Conservation (phyloP, 2,329 filamentous ascomycete genomes). For the Colletotrichum lindemuthianum region DNA sequence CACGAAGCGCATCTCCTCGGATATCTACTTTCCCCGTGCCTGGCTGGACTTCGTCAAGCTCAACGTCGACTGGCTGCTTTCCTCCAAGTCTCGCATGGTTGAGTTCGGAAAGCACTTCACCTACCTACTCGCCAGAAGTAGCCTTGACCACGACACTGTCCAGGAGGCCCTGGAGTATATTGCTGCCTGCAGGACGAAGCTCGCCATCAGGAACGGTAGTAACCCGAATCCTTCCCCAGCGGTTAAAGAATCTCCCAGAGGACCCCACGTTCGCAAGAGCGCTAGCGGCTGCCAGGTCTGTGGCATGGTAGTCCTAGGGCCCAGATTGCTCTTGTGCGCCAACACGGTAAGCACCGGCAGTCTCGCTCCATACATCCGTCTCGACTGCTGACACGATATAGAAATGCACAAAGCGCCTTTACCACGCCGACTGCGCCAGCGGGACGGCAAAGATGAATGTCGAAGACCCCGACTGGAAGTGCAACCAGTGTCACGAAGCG, state of each 20-base stretch:
- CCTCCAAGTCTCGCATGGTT: constrained; percentile 56
- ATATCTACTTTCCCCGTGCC: constrained; percentile 60
- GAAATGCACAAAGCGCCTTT: constrained; percentile 56
- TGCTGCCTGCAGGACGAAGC: constrained; percentile 52
- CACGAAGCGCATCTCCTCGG: constrained; percentile 60
- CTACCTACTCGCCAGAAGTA: constrained; percentile 60
- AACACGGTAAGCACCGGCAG: constrained; percentile 54
- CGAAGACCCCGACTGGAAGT: constrained; percentile 47
- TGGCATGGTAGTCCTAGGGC: constrained; percentile 58
- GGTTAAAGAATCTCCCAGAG: constrained; percentile 44
- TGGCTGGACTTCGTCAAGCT: constrained; percentile 63
- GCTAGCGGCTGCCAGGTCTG: constrained; percentile 59
- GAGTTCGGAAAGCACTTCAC: constrained; percentile 66
- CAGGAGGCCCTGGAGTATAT: constrained; percentile 54
- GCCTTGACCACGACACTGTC: constrained; percentile 57
- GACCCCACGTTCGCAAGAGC: constrained; percentile 52
- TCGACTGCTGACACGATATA: constrained; percentile 38
- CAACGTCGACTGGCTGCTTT: constrained; percentile 63
- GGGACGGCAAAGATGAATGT: constrained; percentile 38
- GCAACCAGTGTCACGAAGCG: constrained; percentile 25
- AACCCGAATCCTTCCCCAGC: not conserved
- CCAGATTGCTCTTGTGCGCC: constrained; percentile 59
- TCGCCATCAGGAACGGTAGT: constrained; percentile 24
- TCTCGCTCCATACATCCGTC: not conserved
- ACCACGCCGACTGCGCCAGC: constrained; percentile 59